phyloP scores from a whole-genome alignment of 352 stramenopile genomes.

The Phytophthora kernoviae region DNA sequence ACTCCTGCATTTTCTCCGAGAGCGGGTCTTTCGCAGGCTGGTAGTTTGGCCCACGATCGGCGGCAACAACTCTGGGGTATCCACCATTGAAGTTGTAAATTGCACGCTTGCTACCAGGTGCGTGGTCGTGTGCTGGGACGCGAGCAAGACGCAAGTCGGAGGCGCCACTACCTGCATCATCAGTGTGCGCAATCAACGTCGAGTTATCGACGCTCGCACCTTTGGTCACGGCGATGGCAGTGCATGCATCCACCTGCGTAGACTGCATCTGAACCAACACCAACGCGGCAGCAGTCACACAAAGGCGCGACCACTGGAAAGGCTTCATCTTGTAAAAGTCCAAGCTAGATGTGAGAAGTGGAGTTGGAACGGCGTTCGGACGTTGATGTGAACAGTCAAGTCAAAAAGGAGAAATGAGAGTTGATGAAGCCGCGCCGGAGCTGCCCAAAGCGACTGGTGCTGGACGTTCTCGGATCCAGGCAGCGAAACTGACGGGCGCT shows the following conservation, averaged over 20 bases:
- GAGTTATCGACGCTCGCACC: conserved; percentile 81
- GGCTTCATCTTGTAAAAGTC: conserved; percentile 25
- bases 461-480: conserved; percentile 5
- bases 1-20: conserved; percentile 23
- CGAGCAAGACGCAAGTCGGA: conserved; percentile 91
- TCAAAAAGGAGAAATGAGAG: conserved; percentile 28
- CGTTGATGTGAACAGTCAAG: conserved; percentile 13
- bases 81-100: conserved; percentile 78
- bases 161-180: conserved; percentile 74
- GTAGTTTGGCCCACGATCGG: conserved; percentile 79
- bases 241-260: conserved; percentile 67
- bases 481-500: conserved; percentile 19
- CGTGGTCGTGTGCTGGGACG: conserved; percentile 85
- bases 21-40: conserved; percentile 25
- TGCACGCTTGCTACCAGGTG: conserved; percentile 37
- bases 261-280: conserved; percentile 10
- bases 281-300: conserved; percentile 8
- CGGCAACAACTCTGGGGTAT: conserved; percentile 74
- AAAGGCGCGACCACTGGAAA: conserved; percentile 14
- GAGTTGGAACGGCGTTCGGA: conserved; percentile 6
- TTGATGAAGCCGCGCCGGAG: not conserved
- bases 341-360: not conserved
- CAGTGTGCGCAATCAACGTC: conserved; percentile 90
- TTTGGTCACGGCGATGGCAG: conserved; percentile 85
- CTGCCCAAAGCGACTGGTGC: too few species aligned